Evolutionary conservation across 345 rosid species (phyloP).

Genomic region (Durio zibethinus): DNA sequence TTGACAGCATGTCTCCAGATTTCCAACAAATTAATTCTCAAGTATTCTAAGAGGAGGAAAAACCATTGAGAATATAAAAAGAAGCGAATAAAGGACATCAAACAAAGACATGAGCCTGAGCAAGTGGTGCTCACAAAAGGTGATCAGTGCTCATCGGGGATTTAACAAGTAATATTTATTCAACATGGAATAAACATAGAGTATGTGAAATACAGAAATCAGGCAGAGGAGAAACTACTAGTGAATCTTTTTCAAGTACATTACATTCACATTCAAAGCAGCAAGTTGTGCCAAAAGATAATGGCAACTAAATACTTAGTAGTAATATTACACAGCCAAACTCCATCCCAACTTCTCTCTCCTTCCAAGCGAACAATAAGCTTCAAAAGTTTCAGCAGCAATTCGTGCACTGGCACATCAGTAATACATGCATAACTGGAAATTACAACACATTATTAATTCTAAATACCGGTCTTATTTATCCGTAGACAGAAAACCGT

Average conservation of each 20-base stretch:
- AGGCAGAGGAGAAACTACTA: background rate
- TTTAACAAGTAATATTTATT: conserved; percentile 2
- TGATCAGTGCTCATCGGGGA: background rate
- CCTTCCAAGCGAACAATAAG: conserved; percentile 1
- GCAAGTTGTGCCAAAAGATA: conserved; percentile 10
- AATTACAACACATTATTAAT: background rate
- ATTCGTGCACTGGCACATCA: background rate
- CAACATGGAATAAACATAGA: background rate
- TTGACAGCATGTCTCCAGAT: background rate
- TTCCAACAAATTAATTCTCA: background rate
- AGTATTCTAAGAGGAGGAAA: background rate
- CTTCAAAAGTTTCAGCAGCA: background rate
- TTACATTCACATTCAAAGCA: conserved; percentile 6
- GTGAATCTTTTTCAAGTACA: conserved; percentile 5
- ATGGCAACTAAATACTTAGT: conserved; percentile 16
- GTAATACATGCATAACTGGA: no score
- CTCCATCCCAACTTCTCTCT: background rate
- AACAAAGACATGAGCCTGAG: background rate
- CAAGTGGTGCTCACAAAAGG: background rate
- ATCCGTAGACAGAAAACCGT: conserved; percentile 7
- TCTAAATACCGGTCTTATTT: conserved; percentile 5
- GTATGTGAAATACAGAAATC: conserved; percentile 4
- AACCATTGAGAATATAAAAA: background rate
- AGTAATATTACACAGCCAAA: conserved; percentile 7
- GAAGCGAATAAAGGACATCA: background rate